These are phyloP conservation scores for Epichloe hybrida DNA, from an alignment of 2,329 filamentous ascomycete genomes.

Conservation along the genomic window DNA sequence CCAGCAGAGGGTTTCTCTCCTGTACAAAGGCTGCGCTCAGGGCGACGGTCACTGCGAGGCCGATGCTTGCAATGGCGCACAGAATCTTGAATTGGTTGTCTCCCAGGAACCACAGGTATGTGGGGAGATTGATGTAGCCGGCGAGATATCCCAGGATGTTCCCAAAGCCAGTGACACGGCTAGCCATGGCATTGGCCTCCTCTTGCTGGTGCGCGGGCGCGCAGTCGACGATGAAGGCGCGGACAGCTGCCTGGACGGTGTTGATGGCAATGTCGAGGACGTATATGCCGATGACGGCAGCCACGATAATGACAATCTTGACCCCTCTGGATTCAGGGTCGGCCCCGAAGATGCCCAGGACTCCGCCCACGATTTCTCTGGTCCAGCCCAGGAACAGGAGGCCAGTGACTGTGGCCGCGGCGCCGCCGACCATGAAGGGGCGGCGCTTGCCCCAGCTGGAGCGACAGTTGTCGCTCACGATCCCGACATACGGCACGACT, in stretches of 20 bases:
- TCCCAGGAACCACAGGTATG: slow-evolving; percentile 65
- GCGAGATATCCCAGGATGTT: slow-evolving; percentile 86
- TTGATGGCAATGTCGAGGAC: slow-evolving; percentile 91
- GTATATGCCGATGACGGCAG: slow-evolving; percentile 79
- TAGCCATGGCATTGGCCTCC: slow-evolving; percentile 86
- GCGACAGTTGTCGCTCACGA: slow-evolving; percentile 67
- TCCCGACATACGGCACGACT: slow-evolving; percentile 72
- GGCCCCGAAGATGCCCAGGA: slow-evolving; percentile 58
- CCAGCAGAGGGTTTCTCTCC: slow-evolving; percentile 68
- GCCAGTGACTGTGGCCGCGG: slow-evolving; percentile 50
- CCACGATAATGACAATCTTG: slow-evolving; percentile 53
- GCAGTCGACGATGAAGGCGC: slow-evolving; percentile 88
- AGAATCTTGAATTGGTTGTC: slow-evolving; percentile 87
- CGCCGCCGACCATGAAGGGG: slow-evolving; percentile 66
- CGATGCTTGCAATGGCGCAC: slow-evolving; percentile 68
- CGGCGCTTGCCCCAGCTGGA: slow-evolving; percentile 64
- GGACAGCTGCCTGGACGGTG: slow-evolving; percentile 85
- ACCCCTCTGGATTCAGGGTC: slow-evolving; percentile 51
- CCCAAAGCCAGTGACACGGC: slow-evolving; percentile 70
- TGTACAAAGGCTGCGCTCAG: slow-evolving; percentile 56
- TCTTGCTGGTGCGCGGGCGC: slow-evolving; percentile 89
- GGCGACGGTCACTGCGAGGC: slow-evolving; percentile 54
- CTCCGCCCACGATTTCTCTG: slow-evolving; percentile 53
- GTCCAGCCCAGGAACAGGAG: slow-evolving; percentile 63
- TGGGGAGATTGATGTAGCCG: slow-evolving; percentile 69